Conservation (phyloP, 495 filamentous ascomycete species). For the Apodospora peruviana region DNA sequence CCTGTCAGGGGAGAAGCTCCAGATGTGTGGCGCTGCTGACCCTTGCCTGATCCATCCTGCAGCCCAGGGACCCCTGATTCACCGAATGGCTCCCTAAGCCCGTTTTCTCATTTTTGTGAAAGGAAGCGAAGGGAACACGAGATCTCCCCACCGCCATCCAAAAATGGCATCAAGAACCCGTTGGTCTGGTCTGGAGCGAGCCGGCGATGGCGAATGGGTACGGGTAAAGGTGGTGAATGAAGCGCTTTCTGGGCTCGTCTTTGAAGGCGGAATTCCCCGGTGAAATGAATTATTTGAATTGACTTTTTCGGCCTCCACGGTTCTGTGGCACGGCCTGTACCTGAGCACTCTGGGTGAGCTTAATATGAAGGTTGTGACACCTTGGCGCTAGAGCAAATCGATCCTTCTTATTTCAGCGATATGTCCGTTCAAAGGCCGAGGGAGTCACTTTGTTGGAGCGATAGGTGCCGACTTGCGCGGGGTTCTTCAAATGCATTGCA, state of each 20-base stretch:
- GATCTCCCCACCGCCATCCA: not conserved
- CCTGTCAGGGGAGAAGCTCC: constrained; percentile 1
- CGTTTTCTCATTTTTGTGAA: no score
- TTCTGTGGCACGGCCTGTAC: not conserved
- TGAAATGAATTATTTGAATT: not conserved
- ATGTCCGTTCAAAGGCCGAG: not conserved
- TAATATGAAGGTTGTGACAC: no score
- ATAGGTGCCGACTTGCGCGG: not conserved
- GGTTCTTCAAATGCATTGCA: not conserved
- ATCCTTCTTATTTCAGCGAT: no score
- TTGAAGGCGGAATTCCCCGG: no score
- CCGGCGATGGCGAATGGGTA: not conserved
- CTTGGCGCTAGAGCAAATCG: no score
- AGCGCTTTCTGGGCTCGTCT: no score
- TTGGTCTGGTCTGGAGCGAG: not conserved
- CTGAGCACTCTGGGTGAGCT: not conserved
- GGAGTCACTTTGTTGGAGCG: not conserved
- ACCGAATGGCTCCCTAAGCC: no score
- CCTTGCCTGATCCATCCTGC: not conserved
- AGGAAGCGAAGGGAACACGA: not conserved
- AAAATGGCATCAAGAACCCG: not conserved
- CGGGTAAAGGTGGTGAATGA: not conserved
- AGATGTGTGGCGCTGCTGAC: constrained; percentile 10
- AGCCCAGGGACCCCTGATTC: not conserved
- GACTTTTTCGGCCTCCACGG: not conserved